phyloP scores from a whole-genome alignment of 768 basidiomycete genomes.

The Crucibulum laeve region DNA sequence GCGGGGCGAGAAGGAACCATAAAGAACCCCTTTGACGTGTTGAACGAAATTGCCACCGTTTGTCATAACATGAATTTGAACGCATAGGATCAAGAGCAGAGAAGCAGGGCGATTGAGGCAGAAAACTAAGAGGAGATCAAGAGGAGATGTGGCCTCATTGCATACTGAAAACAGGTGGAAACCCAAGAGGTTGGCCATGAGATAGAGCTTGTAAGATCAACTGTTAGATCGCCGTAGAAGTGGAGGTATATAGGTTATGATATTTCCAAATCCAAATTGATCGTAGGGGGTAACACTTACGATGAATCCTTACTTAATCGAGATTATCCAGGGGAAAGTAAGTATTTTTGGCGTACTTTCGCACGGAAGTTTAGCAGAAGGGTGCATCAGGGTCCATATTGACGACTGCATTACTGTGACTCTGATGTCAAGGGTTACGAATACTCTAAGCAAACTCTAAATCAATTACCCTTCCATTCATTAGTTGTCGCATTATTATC shows the following conservation, averaged over 20 bases:
- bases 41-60: conserved; percentile 18
- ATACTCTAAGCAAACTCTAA: conserved; percentile 10
- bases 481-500: conserved; percentile 17
- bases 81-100: not conserved
- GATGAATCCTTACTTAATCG: not conserved
- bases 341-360: conserved; percentile 14
- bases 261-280: conserved; percentile 11
- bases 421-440: conserved; percentile 1
- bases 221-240: conserved; percentile 18
- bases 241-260: conserved; percentile 9
- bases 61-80: conserved; percentile 13
- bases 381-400: not conserved
- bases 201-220: conserved; percentile 6
- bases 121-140: not conserved
- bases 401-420: conserved; percentile 2
- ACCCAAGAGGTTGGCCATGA: conserved; percentile 16
- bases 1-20: conserved; percentile 15
- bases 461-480: conserved; percentile 14
- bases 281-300: not conserved
- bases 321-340: conserved; percentile 2
- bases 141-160: conserved; percentile 15
- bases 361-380: conserved; percentile 5
- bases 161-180: no score
- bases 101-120: no score
- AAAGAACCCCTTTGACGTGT: conserved; percentile 25